These are phyloP conservation scores for Wallacemonas sp. DNA, from an alignment of 208 protist genomes.

Conservation along the genomic window DNA sequence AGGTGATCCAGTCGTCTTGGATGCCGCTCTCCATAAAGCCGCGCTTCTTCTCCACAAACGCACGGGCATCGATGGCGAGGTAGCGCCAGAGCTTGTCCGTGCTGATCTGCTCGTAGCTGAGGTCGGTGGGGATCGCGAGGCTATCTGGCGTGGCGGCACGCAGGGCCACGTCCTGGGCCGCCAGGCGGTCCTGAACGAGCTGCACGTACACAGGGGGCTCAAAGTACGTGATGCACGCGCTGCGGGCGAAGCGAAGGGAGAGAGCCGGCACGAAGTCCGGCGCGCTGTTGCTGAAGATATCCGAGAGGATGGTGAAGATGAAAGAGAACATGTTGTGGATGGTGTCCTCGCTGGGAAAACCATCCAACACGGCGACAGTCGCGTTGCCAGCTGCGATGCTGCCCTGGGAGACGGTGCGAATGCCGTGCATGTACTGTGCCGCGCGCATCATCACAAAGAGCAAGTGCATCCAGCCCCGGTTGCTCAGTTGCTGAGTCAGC, in stretches of 20 bases:
- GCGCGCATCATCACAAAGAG: conserved; percentile 4
- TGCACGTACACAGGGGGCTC: background rate
- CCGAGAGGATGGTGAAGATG: background rate
- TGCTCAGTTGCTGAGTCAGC: conserved; percentile 1
- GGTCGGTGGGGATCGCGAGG: background rate
- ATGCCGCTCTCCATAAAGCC: conserved; percentile 2
- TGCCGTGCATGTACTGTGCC: background rate
- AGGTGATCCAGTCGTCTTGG: background rate
- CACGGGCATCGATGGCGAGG: conserved; percentile 1
- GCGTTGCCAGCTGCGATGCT: background rate
- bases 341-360: background rate
- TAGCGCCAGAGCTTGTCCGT: conserved; percentile 1
- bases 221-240: background rate
- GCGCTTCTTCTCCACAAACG: conserved; percentile 1
- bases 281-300: background rate
- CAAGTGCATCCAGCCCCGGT: conserved; percentile 6
- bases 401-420: background rate
- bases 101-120: background rate
- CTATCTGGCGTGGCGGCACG: background rate
- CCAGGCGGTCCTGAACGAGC: background rate
- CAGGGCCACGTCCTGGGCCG: background rate
- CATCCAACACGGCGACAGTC: background rate
- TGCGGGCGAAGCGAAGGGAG: background rate
- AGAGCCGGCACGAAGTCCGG: background rate
- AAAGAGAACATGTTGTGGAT: background rate